Base-by-base conservation (phyloP, 768 basidiomycete species). In the Ramaria rubella region DNA sequence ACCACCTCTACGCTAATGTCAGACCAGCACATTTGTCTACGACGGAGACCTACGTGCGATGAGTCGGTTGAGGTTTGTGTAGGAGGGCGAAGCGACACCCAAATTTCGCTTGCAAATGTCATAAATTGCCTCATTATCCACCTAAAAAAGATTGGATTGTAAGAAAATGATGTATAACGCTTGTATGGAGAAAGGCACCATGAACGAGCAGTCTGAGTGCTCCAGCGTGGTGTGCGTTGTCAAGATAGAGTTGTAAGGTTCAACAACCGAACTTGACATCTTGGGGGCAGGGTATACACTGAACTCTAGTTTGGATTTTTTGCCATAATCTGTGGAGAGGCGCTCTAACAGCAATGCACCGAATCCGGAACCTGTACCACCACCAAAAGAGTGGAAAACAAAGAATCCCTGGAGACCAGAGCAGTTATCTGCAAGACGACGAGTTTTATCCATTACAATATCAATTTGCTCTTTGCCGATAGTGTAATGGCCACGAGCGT, bases 331-430 rank as follows among this genome's bases (percentile, higher is more conserved):
- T 58, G 87, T 88, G 17, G 94, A 94, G 52, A 99, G 84, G 62
- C 90, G 85, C 75, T 98, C 95, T 58, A 99, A 84, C 52, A 98
- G 82, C 63, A 98, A 83, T 51, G 95, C 94, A 66, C 95, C 95
- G 69, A 99, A 95, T 62, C 95, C 95, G 58, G 95, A 99, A 60
- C 95, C 95, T 61, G 95, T 98, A 73, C 95, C 95, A 68, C 95
- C 95, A 71, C 95, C 95, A 72, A 99, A 98, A 49, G 95, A 99
- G 79, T 97, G 95, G 86, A 98, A 98, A 64, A 96, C 93, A 70
- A 98, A 98, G 81, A 98, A 99, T 60, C 95, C 95, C 72, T 98
- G 95, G 26, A 98, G 85, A 65, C 95, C 95, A 54, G 81, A 80
- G 77, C 95, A 97, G 78, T 94, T 94, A 72, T 99, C 95, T 55